Percentiles rank a stretch among this genome's conserved stretches.
Conservation (phyloP, 2,329 filamentous ascomycete genomes). For the Botrytis galanthina region DNA sequence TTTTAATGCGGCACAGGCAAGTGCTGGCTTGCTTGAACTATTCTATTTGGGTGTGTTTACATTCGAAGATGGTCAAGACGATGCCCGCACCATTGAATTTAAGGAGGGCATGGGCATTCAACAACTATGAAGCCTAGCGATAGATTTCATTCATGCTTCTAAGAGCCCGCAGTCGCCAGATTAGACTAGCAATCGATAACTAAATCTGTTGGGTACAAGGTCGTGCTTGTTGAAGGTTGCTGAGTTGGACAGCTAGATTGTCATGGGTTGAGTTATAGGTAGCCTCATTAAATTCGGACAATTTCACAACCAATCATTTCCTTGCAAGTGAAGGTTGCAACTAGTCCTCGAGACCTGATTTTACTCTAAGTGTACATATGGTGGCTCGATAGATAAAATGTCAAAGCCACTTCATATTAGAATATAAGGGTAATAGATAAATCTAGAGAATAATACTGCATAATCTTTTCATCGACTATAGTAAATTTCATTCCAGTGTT, state of each 20-base stretch:
- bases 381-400: background rate
- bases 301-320: background rate
- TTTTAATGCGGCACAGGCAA: background rate
- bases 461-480: background rate
- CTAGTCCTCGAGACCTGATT: no score
- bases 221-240: background rate
- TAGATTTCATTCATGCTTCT: background rate
- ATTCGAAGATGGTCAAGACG: background rate
- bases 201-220: no score
- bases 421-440: background rate
- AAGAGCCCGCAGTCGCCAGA: rapidly evolving
- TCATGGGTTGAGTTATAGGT: background rate
- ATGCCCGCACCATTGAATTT: background rate
- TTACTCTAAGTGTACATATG: background rate
- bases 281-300: background rate
- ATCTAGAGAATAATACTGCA: background rate
- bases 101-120: background rate
- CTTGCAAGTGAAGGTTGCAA: background rate
- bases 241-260: background rate
- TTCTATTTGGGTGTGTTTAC: background rate
- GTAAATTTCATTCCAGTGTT: background rate
- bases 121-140: background rate
- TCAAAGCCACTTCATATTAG: background rate
- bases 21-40: background rate
- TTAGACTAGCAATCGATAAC: no score